Evolutionary conservation across 257 asterid species (phyloP).

Genomic region (Nicotiana undulata): DNA sequence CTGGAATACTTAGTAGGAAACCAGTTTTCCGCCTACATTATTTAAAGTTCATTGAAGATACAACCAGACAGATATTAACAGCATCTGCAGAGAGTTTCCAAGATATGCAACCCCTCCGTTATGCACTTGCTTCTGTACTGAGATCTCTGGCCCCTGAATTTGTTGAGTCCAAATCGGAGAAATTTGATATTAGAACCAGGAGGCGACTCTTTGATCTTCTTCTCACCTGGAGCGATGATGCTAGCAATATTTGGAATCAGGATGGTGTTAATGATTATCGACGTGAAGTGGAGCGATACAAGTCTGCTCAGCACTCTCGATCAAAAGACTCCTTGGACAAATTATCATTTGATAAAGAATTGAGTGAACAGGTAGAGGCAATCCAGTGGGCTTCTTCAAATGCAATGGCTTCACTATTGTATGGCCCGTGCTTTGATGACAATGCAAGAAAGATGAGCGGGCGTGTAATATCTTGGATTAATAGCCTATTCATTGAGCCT

Average conservation of each 20-base stretch:
- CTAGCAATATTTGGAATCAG: slow-evolving; percentile 84
- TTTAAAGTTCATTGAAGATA: slow-evolving; percentile 88
- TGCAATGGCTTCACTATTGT: slow-evolving; percentile 96
- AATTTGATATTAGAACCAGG: slow-evolving; percentile 85
- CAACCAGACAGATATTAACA: slow-evolving; percentile 63
- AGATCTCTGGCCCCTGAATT: slow-evolving; percentile 96
- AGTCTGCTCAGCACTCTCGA: slow-evolving; percentile 84
- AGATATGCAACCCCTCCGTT: slow-evolving; percentile 89
- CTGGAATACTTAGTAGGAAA: slow-evolving; percentile 89
- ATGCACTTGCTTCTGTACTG: slow-evolving; percentile 88
- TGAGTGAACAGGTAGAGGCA: slow-evolving; percentile 95
- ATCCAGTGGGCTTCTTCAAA: slow-evolving; percentile 99
- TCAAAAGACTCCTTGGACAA: slow-evolving; percentile 93
- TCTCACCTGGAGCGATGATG: slow-evolving; percentile 90
- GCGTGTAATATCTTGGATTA: slow-evolving; percentile 94
- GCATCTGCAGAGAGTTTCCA: slow-evolving; percentile 80
- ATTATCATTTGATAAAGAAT: slow-evolving; percentile 88
- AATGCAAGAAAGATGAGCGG: slow-evolving; percentile 99
- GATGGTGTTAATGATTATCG: slow-evolving; percentile 90
- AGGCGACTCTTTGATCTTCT: slow-evolving; percentile 92
- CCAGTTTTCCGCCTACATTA: slow-evolving; percentile 94
- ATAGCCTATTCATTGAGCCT: slow-evolving; percentile 95
- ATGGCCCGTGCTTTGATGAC: slow-evolving; percentile 99
- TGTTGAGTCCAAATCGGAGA: slow-evolving; percentile 93
- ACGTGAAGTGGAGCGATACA: slow-evolving; percentile 98